These are phyloP conservation scores for Brasilioporus rufonigricans DNA, from an alignment of 768 basidiomycete genomes.

Conservation along the genomic window DNA sequence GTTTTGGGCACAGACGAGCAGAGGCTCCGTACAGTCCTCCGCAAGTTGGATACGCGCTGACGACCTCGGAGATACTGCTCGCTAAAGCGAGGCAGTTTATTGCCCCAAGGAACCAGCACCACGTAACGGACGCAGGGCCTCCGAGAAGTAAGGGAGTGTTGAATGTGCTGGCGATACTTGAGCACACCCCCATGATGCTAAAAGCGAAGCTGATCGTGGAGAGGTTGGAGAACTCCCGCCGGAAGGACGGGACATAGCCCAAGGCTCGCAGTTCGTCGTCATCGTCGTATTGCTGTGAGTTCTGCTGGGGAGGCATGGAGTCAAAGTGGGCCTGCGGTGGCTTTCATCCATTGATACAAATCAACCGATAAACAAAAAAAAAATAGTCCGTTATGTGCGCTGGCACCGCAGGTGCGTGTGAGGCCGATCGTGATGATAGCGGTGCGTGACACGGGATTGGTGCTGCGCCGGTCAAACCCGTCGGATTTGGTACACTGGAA, in stretches of 20 bases:
- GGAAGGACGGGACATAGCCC: conserved; percentile 36
- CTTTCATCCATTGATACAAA: background rate
- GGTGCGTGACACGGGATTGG: background rate
- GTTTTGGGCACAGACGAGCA: conserved; percentile 65
- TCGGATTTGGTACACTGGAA: no score
- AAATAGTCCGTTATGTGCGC: background rate
- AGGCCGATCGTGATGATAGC: background rate
- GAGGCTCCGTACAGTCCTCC: conserved; percentile 64
- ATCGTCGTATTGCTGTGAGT: conserved; percentile 14
- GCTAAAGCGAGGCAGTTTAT: conserved; percentile 30
- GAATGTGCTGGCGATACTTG: conserved; percentile 38
- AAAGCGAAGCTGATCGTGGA: conserved; percentile 34
- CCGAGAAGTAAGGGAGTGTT: conserved; percentile 38
- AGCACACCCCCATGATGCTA: conserved; percentile 37
- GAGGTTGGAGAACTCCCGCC: conserved; percentile 43
- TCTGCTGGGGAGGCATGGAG: conserved; percentile 2
- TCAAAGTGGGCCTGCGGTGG: background rate
- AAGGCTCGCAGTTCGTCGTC: conserved; percentile 23
- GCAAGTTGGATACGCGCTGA: conserved; percentile 33
- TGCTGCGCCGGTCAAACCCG: no score
- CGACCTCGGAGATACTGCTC: conserved; percentile 31
- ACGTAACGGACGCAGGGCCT: conserved; percentile 36
- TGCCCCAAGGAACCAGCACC: conserved; percentile 35
- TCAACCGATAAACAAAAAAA: background rate
- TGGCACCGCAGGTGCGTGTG: background rate